Percentiles rank a stretch among this genome's conserved stretches.
Evolutionary conservation across 1,284 basidiomycete genomes (phyloP).

Genomic region (Malassezia nana): DNA sequence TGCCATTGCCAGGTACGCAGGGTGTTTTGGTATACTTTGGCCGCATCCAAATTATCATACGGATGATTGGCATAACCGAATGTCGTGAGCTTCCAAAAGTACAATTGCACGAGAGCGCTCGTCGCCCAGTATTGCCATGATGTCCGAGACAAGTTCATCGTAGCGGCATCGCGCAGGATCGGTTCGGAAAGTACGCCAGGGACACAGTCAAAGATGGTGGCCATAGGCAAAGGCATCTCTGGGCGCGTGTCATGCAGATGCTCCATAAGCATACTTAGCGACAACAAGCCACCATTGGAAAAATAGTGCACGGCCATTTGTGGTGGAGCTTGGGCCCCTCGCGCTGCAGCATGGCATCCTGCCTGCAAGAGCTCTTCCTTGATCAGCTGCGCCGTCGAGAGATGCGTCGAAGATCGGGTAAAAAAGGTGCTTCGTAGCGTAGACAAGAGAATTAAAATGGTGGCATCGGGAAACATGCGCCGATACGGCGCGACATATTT

Average conservation of each 20-base stretch:
- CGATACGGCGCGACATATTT: constrained; percentile 40
- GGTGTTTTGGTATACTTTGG: background rate
- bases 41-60: background rate
- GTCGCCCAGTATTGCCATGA: background rate
- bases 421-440: background rate
- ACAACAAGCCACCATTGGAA: constrained; percentile 13
- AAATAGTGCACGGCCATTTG: constrained; percentile 9
- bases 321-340: background rate
- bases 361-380: background rate
- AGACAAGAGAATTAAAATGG: constrained; percentile 35
- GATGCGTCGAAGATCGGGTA: background rate
- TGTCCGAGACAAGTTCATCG: background rate
- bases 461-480: constrained; percentile 30
- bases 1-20: background rate
- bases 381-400: background rate
- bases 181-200: background rate
- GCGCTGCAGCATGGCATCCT: background rate
- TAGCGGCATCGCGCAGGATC: background rate
- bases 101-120: background rate
- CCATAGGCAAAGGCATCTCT: background rate
- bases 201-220: background rate
- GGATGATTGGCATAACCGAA: background rate
- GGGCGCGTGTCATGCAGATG: background rate
- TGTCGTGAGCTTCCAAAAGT: background rate
- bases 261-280: background rate